Base-by-base conservation (phyloP, 1,139 yeast genomes). In the Kurtzmaniella quercitrusa region DNA sequence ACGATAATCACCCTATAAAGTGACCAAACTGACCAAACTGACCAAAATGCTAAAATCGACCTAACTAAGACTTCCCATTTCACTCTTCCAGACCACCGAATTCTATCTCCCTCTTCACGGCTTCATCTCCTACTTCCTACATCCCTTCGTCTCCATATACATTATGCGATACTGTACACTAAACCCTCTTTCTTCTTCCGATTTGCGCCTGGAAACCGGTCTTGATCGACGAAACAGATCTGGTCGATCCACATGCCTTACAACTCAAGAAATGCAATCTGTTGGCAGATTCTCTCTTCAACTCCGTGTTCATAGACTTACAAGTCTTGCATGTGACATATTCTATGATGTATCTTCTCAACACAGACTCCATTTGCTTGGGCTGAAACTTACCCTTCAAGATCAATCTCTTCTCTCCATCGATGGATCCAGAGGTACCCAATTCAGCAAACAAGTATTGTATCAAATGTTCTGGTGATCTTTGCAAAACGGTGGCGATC, bases 341-440 rank as follows among this genome's bases (percentile, higher is more conserved):
- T 69, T 94, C 99, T 65, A 89, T 75, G 64, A 93, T 93, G 70
- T 94, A 93, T 70, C 97, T 83, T 77, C 98, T 86, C 68, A 93
- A 79, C 51, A 93, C 96, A 50, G 91, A 86, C 71, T 93, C 98
- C 79, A 93, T 84, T 69, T 91, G 97, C 72, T 93, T 93, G 57
- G 96, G 96, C 71, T 86, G 95, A 78, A 90, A 93, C 68, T 95
- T 87, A 74, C 99, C 99, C 77, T 90, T 93, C 66, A 93, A 90
- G 51, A 93, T 91, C 63, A 93, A 80, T 69, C 98, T 85, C 75
- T 90, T 88, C 66, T 90, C 91, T 64, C 98, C 98, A 70, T 93
- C 99, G 50, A 93, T 93, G 47, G 98, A 91, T 63, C 99, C 99
- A 2, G 98, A 89, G 19, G 99, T 93, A 82, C 98, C 99, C 79